Evolutionary conservation across 495 filamentous ascomycete species (phyloP).

Genomic region (Penicillium macrosclerotiorum): DNA sequence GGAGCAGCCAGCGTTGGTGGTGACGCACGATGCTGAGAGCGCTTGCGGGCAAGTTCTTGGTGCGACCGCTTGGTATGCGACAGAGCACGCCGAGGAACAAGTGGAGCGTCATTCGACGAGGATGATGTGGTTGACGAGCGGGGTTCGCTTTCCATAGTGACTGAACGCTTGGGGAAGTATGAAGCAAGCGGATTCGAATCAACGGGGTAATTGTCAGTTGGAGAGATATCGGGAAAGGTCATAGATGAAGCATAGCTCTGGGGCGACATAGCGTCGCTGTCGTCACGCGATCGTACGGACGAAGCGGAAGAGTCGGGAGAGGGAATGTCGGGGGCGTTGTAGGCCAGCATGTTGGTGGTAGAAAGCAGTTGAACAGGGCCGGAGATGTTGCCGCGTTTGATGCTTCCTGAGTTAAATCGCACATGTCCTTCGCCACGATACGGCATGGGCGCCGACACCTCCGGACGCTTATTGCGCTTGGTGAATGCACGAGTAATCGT

Average conservation of each 20-base stretch:
- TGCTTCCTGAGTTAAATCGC: constrained; percentile 46
- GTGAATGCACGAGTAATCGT: constrained; percentile 68
- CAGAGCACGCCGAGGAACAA: constrained; percentile 69
- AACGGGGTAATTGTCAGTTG: constrained; percentile 58
- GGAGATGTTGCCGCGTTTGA: constrained; percentile 72
- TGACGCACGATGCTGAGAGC: constrained; percentile 54
- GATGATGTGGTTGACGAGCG: constrained; percentile 44
- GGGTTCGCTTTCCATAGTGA: constrained; percentile 39
- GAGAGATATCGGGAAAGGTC: constrained; percentile 73
- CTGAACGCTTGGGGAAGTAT: constrained; percentile 66
- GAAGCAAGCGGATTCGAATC: constrained; percentile 63
- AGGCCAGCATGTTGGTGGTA: constrained; percentile 93
- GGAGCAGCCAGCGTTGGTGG: constrained; percentile 38
- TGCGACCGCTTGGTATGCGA: constrained; percentile 84
- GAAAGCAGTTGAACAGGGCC: constrained; percentile 81
- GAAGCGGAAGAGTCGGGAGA: constrained; percentile 56
- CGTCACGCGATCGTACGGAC: constrained; percentile 54
- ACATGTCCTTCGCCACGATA: constrained; percentile 44
- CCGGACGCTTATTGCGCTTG: constrained; percentile 51
- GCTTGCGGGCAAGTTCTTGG: constrained; percentile 64
- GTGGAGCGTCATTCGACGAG: constrained; percentile 53
- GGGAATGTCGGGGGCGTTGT: constrained; percentile 81
- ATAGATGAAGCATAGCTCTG: constrained; percentile 56
- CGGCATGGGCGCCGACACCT: constrained; percentile 48
- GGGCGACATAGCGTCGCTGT: constrained; percentile 59